A percentile compares a stretch with the other conserved stretches of the same genome.
phyloP scores from a whole-genome alignment of 371 early-diverging fungal genomes.

The Mortierella sp. region DNA sequence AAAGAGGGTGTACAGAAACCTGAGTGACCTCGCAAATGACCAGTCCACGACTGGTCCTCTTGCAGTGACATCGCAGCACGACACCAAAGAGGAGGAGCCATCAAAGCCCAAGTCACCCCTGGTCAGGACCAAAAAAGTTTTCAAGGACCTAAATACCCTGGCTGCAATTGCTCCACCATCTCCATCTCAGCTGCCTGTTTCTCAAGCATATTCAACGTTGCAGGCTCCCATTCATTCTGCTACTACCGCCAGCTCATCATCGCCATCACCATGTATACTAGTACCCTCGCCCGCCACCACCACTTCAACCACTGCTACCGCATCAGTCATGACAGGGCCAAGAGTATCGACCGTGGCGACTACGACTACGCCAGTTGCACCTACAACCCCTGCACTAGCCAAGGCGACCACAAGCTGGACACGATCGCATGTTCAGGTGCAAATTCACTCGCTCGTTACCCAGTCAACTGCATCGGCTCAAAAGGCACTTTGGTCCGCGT shows the following conservation, averaged over 20 bases:
- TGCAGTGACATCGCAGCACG: too few relatives aligned
- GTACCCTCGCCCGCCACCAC: constrained; percentile 5
- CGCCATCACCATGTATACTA: constrained; percentile 5
- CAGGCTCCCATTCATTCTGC: constrained; percentile 1
- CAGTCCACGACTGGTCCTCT: too few relatives aligned
- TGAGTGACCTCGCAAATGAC: too few relatives aligned
- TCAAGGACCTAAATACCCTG: constrained; percentile 3
- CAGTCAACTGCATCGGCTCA: constrained; percentile 43
- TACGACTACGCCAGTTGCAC: background rate
- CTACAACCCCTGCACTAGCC: background rate
- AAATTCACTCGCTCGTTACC: constrained; percentile 32
- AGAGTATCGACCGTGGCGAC: background rate
- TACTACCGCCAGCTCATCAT: background rate
- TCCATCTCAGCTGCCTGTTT: background rate
- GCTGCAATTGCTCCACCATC: background rate
- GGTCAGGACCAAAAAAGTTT: constrained; percentile 9
- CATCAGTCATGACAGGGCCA: background rate
- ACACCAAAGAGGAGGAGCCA: too few relatives aligned
- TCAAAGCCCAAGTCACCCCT: background rate
- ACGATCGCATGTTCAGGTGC: constrained; percentile 37
- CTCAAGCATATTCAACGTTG: background rate
- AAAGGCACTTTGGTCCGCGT: constrained; percentile 32
- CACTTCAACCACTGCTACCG: background rate
- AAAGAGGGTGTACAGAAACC: too few relatives aligned
- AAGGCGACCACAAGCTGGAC: constrained; percentile 18